These are phyloP conservation scores for Zea mays DNA, from an alignment of 176 grass and related monocot species.

Conservation along the genomic window Zm-B73-REFERENCE-NAM-5.0 NC_050096.1:191854501-191855000, in stretches of 20 bases:
- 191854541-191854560: not conserved
- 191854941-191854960: slow-evolving; percentile 40
- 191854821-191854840: slow-evolving; percentile 4
- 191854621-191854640: not conserved
- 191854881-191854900: not conserved
- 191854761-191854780: slow-evolving; percentile 20
- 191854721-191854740: not conserved
- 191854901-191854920: not conserved
- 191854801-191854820: slow-evolving; percentile 3
- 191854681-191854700: slow-evolving; percentile 1
- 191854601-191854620: not conserved
- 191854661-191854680: slow-evolving; percentile 13
- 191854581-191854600: slow-evolving; percentile 14
- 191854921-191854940: not conserved
- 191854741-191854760: not conserved
- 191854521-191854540: not conserved
- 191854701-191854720: not conserved
- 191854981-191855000: slow-evolving; percentile 84
- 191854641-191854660: not conserved
- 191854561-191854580: slow-evolving; percentile 19
- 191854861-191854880: not conserved
- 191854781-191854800: slow-evolving; percentile 30
- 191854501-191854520: not conserved
- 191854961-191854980: slow-evolving; percentile 72
- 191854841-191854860: not conserved